Base-by-base conservation (phyloP, 2,329 filamentous ascomycete genomes). In the Nigrograna mackinnonii region DNA sequence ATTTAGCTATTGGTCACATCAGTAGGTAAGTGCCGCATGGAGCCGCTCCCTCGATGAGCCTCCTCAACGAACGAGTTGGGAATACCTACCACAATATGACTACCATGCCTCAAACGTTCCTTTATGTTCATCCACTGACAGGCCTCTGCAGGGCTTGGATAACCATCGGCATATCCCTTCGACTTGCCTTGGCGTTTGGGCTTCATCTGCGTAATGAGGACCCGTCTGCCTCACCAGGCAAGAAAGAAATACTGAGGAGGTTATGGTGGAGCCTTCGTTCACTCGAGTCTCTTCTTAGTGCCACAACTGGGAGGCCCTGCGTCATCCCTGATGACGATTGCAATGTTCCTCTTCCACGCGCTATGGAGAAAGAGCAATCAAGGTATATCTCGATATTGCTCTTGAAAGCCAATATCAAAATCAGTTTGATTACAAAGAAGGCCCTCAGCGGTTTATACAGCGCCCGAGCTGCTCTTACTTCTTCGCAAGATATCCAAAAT, bases 1-100 rank as follows among this genome's bases (percentile, higher is more conserved):
- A 68, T 26, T 46, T 71, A 37, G 50, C 60, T 6, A 68, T 62
- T 32, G 64, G 69, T 18, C 68, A 70, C 35, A 57, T 71, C n/a
- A 71, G 65, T 41, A 53, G 68, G 70, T 72, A 52, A 49, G 56
- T 50, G 5, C 45, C 6, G 6, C 13, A 28, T 28, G 9, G n/a
- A n/a, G n/a, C n/a, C n/a, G n/a, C n/a, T n/a, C n/a, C n/a, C n/a
- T n/a, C n/a, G n/a, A n/a, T n/a, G n/a, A n/a, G n/a, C n/a, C n/a
- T n/a, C n/a, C n/a, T n/a, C n/a, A n/a, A n/a, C n/a, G n/a, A n/a
- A n/a, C n/a, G n/a, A n/a, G n/a, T n/a, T n/a, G n/a, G n/a, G n/a
- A n/a, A n/a, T n/a, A n/a, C n/a, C n/a, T n/a, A n/a, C n/a, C n/a
- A n/a, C n/a, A n/a, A n/a, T 4, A 21, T 22, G 31, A 11, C 31